Conservation (phyloP, 176 grass and related monocot species). For the Carex littledalei region DNA sequence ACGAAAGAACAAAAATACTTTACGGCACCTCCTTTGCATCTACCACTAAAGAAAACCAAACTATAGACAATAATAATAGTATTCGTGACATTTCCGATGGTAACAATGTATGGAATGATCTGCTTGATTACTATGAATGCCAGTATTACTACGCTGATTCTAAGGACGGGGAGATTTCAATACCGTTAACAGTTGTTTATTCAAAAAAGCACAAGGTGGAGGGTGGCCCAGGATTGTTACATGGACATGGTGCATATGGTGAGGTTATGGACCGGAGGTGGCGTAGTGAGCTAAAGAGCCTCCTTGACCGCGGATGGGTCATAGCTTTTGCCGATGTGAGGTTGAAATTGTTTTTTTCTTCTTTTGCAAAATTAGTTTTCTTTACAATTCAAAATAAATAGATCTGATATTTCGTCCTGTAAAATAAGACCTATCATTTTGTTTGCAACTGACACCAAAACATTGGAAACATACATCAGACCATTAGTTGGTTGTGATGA, state of each 20-base stretch:
- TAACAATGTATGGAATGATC: conserved; percentile 66
- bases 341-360: conserved; percentile 27
- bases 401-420: background rate
- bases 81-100: conserved; percentile 20
- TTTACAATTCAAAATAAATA: background rate
- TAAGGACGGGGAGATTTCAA: conserved; percentile 48
- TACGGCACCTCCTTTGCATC: conserved; percentile 60
- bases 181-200: conserved; percentile 77
- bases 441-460: background rate
- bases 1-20: conserved; percentile 67
- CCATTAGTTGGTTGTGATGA: background rate
- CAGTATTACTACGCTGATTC: conserved; percentile 76
- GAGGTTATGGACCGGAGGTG: conserved; percentile 83
- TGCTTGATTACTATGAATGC: conserved; percentile 87
- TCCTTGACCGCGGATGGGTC: conserved; percentile 84
- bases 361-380: background rate
- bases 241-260: conserved; percentile 95
- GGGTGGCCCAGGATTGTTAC: conserved; percentile 75
- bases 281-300: conserved; percentile 87
- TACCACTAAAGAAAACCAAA: conserved; percentile 29
- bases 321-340: conserved; percentile 97
- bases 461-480: background rate
- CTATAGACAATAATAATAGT: conserved; percentile 2
- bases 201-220: conserved; percentile 70
- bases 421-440: background rate